Evolutionary conservation across 306 rosid species (phyloP).

Genomic region (Vigna reflexopilosa): DNA sequence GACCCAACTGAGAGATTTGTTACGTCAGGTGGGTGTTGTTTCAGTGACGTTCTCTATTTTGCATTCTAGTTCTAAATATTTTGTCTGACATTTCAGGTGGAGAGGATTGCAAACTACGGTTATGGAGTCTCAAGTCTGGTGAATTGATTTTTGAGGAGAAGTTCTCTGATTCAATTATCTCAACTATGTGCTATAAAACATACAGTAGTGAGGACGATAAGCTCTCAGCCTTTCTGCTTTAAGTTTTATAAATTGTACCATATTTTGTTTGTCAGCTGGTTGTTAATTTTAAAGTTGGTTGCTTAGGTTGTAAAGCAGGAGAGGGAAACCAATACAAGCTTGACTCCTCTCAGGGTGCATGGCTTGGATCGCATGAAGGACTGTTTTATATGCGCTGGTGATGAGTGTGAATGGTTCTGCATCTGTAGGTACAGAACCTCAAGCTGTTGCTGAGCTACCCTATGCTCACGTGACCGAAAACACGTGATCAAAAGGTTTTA

Average conservation of each 20-base stretch:
- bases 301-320: conserved; percentile 45
- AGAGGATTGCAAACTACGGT: conserved; percentile 80
- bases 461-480: not conserved
- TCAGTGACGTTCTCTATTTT: conserved; percentile 18
- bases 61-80: conserved; percentile 27
- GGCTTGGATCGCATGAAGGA: conserved; percentile 88
- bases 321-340: conserved; percentile 41
- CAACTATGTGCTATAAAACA: conserved; percentile 73
- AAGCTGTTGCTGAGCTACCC: not conserved
- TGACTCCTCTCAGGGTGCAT: conserved; percentile 58
- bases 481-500: not conserved
- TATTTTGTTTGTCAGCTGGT: not conserved
- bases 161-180: conserved; percentile 63
- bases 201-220: conserved; percentile 38
- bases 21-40: conserved; percentile 67
- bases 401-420: conserved; percentile 36
- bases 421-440: not conserved
- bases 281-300: conserved; percentile 33
- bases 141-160: conserved; percentile 87
- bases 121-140: conserved; percentile 90
- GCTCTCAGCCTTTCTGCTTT: conserved; percentile 35
- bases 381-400: conserved; percentile 71
- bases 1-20: conserved; percentile 86
- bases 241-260: not conserved
- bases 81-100: conserved; percentile 66